Conservation (phyloP, 495 filamentous ascomycete species). For the Chlorociboria aeruginascens region DNA sequence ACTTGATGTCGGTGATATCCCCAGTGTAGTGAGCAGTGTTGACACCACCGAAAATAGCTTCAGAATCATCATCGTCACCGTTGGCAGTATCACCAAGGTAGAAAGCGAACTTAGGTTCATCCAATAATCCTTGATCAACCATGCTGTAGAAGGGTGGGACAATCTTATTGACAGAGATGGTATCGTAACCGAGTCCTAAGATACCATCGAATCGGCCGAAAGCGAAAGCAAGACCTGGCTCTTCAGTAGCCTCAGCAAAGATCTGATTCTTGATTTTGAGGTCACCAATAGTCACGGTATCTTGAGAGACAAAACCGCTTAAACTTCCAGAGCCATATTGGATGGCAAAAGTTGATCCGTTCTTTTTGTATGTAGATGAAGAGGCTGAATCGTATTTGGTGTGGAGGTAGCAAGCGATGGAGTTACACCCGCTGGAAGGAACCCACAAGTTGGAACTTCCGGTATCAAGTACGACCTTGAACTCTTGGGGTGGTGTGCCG, state of each 20-base stretch:
- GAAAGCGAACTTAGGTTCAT: slow-evolving; percentile 93
- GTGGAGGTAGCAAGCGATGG: slow-evolving; percentile 98
- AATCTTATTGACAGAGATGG: slow-evolving; percentile 91
- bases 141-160: slow-evolving; percentile 94
- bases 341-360: slow-evolving; percentile 87
- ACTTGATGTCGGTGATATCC: slow-evolving; percentile 81
- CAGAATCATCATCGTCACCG: slow-evolving; percentile 61
- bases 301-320: slow-evolving; percentile 86
- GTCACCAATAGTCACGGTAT: slow-evolving; percentile 78
- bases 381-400: slow-evolving; percentile 85
- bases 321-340: slow-evolving; percentile 91
- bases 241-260: slow-evolving; percentile 89
- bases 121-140: slow-evolving; percentile 76
- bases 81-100: slow-evolving; percentile 72
- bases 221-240: slow-evolving; percentile 94
- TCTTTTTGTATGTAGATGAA: slow-evolving; percentile 88
- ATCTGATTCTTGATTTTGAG: slow-evolving; percentile 74
- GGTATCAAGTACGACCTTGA: slow-evolving; percentile 98
- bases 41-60: slow-evolving; percentile 85
- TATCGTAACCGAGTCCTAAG: slow-evolving; percentile 86
- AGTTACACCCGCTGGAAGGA: slow-evolving; percentile 77
- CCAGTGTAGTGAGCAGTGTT: slow-evolving; percentile 79
- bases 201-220: slow-evolving; percentile 99
- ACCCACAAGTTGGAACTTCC: slow-evolving; percentile 99
- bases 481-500: slow-evolving; percentile 82